Base-by-base conservation (phyloP, 768 basidiomycete species). In the Mycena indigotica region DNA sequence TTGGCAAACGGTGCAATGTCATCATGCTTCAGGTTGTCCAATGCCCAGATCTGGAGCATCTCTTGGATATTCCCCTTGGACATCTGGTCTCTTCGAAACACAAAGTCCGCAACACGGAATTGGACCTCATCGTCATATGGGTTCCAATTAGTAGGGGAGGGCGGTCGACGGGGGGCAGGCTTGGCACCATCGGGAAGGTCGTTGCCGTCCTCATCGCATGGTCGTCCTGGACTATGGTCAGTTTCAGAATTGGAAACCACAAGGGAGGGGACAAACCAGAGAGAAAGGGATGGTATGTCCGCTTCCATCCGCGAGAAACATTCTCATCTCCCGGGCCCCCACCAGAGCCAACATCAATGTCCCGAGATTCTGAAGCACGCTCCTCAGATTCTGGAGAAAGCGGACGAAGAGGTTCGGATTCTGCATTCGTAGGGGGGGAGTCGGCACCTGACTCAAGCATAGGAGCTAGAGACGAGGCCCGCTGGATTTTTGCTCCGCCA, bases 1-100 rank as follows among this genome's bases (percentile, higher is more conserved):
- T 63, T 57, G 1, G 55, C 29, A 57, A 73, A 73, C 0, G 69
- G 69, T 3, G 61, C 54, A 10, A 19, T 38, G 13, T 39, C 50
- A 2, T 62, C 56, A 41, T 65, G 46, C 26, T 64, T 55, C 29
- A 51, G 50, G 50, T 24, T 23, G 44, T 51, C 25, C 19, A 55
- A 45, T 2, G 66, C 66, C 69, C 69, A 70, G 0, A 70, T 28
- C 2, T 71, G 30, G 4, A 72, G 45, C 3, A 73, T 63, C 1
- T 60, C 17, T 29, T 72, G 52, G 5, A 74, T 73, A 19, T 65
- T 53, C 4, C 39, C 46, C 2, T 55, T 53, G 0, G 67, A 67
- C 63, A 70, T 69, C 35, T 69, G 66, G 13, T 52, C 60, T 24
- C 41, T 48, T 3, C 54, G 40, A 29, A 55, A 66, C 3, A 64